A percentile compares a stretch with the other conserved stretches of the same genome.
Evolutionary conservation across 768 basidiomycete genomes (phyloP).

Genomic region (Hygrophorus russula): DNA sequence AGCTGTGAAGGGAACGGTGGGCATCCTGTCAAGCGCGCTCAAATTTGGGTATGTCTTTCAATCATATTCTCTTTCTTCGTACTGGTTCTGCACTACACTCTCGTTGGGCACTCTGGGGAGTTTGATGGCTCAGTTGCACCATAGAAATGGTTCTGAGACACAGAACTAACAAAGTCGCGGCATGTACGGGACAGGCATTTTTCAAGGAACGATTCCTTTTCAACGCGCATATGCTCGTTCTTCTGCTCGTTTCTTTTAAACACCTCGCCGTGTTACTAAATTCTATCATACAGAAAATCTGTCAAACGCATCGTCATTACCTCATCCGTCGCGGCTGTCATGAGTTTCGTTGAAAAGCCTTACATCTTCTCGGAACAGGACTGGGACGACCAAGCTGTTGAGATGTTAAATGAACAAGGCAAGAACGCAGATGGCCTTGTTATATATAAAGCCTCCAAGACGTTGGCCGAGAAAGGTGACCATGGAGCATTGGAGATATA

Average conservation of each 20-base stretch:
- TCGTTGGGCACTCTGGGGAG: too few relatives aligned
- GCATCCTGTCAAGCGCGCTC: slow-evolving; percentile 46
- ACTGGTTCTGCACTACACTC: too few relatives aligned
- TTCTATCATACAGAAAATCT: slow-evolving; percentile 16
- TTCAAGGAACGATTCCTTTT: too few relatives aligned
- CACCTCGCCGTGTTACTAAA: background rate
- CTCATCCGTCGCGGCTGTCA: slow-evolving; percentile 44
- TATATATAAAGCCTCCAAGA: slow-evolving; percentile 55
- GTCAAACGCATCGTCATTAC: slow-evolving; percentile 65
- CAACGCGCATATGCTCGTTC: too few relatives aligned
- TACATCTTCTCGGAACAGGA: slow-evolving; percentile 34
- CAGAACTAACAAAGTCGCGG: too few relatives aligned
- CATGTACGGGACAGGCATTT: too few relatives aligned
- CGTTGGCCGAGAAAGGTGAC: slow-evolving; percentile 48
- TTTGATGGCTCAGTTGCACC: too few relatives aligned
- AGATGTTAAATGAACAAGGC: slow-evolving; percentile 37
- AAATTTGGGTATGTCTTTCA: slow-evolving; percentile 33
- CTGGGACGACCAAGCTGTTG: slow-evolving; percentile 47
- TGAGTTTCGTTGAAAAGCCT: slow-evolving; percentile 15
- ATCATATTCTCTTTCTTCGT: background rate
- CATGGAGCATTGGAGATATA: background rate
- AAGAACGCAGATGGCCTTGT: slow-evolving; percentile 23
- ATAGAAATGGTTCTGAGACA: too few relatives aligned
- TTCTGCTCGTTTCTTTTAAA: too few relatives aligned
- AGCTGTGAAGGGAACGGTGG: slow-evolving; percentile 59